Base-by-base conservation (phyloP, 345 rosid species). In the Firmiana major region DNA sequence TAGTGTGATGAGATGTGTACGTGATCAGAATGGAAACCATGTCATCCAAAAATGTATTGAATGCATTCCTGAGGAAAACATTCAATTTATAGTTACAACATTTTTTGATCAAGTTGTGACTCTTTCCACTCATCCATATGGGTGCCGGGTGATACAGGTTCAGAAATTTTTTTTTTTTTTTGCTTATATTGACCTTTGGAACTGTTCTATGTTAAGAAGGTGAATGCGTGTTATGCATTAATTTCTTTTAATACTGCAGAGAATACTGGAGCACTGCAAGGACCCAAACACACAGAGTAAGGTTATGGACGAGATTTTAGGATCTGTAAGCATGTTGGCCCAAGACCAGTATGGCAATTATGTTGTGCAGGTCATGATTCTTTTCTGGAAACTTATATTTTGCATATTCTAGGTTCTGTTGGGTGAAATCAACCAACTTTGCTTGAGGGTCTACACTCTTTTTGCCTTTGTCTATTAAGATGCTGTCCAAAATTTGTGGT, bases 341-440 rank as follows among this genome's bases (percentile, higher is more conserved):
- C 91, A 86, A 81, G 93, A 89, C 79, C 93, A 89, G 74, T 89
- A 89, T 63, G 93, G 93, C 70, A 89, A 89, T 82, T 89, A 89
- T 79, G 93, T 89, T 60, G 86, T 88, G 65, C 93, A 89, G 91
- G 93, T 88, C 71, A 60, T 80, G 48, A 28, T 43, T 53, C 67
- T 76, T 59, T 81, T 40, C 28, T 48, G 5, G 9, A 53, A 71
- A 53, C 19, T 34, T 67, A 0, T 64, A 46, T 21, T 68, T 46
- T 62, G 21, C 36, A 46, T 45, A 12, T 43, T 45, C 7, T 9
- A 34, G 62, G 63, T 12, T 34, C 15, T 74, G 13, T 59, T 43
- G 57, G 53, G 24, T 22, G 9, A 58, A 2, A 28, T 26, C 5
- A 24, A 71, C 45, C 26, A 28, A 26, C 26, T 71, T 28, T 70